Base-by-base conservation (phyloP, 352 stramenopile species). In the Globisporangium heterothallicum region DNA sequence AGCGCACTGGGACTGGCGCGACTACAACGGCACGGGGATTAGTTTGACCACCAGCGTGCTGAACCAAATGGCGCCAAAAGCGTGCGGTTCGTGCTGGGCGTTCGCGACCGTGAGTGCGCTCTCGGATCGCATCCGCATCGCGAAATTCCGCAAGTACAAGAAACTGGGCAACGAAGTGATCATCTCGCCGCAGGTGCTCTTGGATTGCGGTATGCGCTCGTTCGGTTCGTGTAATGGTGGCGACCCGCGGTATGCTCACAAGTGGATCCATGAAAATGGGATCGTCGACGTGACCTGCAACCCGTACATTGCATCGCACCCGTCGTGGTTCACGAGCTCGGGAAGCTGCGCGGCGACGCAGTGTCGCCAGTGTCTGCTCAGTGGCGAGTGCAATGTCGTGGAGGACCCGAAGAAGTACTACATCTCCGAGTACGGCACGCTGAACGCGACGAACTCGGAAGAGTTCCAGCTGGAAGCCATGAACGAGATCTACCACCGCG, bases 401-500 rank as follows among this genome's bases (percentile, higher is more conserved):
- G 58, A 74, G 55, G 64, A 78, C 21, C 65, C 79, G 3, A 78
- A 73, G 19, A 87, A 86, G 59, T 85, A 85, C 53, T 74, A 61
- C 45, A 78, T 91, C 24, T 77, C 73, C 1, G 77, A 88, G 48
- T 91, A 86, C 44, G 79, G 77, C 25, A 91, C 79, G 36, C 68
- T 91, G 38, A 91, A 87, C 51, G 82, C 79, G 25, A 88, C 77
- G 35, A 86, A 57, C 18, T 57, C 59, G 22, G 51, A 69, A 1
- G 75, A 84, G 50, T 91, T 91, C 48, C 68, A 88, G 50, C 61
- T 87, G 26, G 73, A 87, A 32, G 79, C 75, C 22, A 98, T 98
- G 84, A 93, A 95, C 29, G 96, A 99, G 75, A 97, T 99, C 49
- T 98, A 97, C 65, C 88, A 92, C 24, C 89, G 95, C 46, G 95